Evolutionary conservation across 163 green algal species (phyloP), one percentile per base, ranked within the genome.

Genomic region (Scenedesmus sp.): DNA sequence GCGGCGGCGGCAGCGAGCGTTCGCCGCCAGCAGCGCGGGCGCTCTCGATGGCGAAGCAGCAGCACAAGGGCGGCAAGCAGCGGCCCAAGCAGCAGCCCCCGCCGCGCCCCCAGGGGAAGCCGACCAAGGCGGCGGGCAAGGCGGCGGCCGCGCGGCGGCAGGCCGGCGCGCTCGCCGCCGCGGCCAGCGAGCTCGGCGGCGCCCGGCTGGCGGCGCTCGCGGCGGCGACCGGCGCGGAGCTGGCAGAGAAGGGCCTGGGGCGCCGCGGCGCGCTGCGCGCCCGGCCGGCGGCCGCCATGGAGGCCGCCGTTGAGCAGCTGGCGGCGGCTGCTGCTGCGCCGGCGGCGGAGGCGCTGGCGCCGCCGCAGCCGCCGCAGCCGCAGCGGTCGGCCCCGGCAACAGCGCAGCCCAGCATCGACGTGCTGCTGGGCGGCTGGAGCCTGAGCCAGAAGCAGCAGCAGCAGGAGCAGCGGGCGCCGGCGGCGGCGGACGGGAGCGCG

Each of bases 361-460:
- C 44, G 58, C 58, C 47, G 60, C 17, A 33, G 33, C 60, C 29
- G 20, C 33, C 18, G 15, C 17, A 51, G 60, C 60, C 47, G 33
- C 58, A 48, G 26, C 58, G 31, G 15, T 26, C 56, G 17, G 58
- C 20, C 28, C 20, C 9, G 48, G 33, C 7, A 6, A 33, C 26
- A 22, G 33, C 60, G 18, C 20, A 2, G 29, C 20, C 60, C 31
- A 34, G 48, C 33, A 29, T 67, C 20, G 48, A 51, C 5, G 31
- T 34, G 17, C 31, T 67, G 60, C 60, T 67, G 47, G 33, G 60
- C 60, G 48, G 33, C 31, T 67, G 60, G 60, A 67, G 60, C 60
- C 17, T 67, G n/a, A 67, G 48, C 20, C 60, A 67, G 11, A 34
- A 67, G 18, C 18, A 4, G 17, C 15, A 50, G 29, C 31, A 56